phyloP scores from a whole-genome alignment of 208 protist species.

The Porcisia deanei region DNA sequence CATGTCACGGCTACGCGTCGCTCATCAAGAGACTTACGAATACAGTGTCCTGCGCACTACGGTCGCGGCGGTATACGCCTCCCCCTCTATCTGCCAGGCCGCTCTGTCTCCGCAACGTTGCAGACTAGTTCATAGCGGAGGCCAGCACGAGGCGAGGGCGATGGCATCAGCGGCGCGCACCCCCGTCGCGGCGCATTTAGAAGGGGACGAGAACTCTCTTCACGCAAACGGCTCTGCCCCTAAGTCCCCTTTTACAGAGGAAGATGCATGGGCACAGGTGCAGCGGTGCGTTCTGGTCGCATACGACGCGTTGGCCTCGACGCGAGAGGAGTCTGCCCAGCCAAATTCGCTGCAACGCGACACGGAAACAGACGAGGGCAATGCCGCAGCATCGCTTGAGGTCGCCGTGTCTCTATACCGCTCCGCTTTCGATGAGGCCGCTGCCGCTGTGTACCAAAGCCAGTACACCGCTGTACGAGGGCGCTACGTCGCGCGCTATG shows the following conservation, averaged over 20 bases:
- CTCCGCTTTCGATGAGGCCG: slow-evolving; percentile 16
- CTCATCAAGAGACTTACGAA: slow-evolving; percentile 1
- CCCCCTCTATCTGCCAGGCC: not conserved
- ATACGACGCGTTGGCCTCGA: not conserved
- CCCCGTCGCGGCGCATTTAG: not conserved
- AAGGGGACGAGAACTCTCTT: not conserved
- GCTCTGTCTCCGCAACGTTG: not conserved
- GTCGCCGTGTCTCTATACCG: slow-evolving; percentile 1
- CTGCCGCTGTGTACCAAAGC: slow-evolving; percentile 10
- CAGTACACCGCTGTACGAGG: slow-evolving; percentile 26
- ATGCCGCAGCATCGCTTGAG: not conserved
- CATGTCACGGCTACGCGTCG: not conserved
- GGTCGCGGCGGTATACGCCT: not conserved
- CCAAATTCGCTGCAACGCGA: not conserved
- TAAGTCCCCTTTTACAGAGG: not conserved
- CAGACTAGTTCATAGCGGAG: too few species aligned
- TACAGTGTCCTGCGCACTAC: not conserved
- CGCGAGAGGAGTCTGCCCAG: slow-evolving; percentile 1
- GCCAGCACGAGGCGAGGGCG: not conserved
- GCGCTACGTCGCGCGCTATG: slow-evolving; percentile 25
- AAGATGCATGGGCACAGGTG: not conserved
- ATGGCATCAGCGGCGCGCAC: not conserved
- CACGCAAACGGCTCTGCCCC: not conserved
- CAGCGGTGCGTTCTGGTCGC: not conserved
- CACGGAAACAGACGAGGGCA: not conserved